Evolutionary conservation across 106 monocot species (phyloP).

Genomic region (Dioscorea zingiberensis): DNA sequence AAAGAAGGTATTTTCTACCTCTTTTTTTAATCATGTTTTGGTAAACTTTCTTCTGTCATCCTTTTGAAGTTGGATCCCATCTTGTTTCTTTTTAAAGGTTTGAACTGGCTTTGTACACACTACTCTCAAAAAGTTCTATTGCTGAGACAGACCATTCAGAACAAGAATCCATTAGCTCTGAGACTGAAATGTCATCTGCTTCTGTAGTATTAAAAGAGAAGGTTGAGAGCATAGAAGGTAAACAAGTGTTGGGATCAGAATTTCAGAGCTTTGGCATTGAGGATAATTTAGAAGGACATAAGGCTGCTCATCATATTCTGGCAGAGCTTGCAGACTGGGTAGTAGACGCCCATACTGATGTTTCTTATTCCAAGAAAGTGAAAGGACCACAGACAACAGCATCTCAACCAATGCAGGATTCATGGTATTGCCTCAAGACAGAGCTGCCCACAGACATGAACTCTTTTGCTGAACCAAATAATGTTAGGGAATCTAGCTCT

Average conservation of each 20-base stretch:
- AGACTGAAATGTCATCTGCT: conserved; percentile 12
- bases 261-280: conserved; percentile 33
- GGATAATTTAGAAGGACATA: conserved; percentile 38
- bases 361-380: conserved; percentile 26
- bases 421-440: conserved; percentile 25
- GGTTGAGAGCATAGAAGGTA: conserved; percentile 10
- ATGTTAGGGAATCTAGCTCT: conserved; percentile 26
- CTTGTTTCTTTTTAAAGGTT: conserved; percentile 50
- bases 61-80: background rate
- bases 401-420: conserved; percentile 25
- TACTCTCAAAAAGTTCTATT: conserved; percentile 64
- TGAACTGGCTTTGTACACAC: conserved; percentile 72
- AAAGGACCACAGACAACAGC: conserved; percentile 9
- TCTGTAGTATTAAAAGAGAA: conserved; percentile 35
- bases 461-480: conserved; percentile 23
- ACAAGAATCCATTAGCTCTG: conserved; percentile 28
- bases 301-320: conserved; percentile 35
- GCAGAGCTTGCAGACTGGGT: conserved; percentile 48
- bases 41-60: background rate
- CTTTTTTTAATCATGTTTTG: background rate
- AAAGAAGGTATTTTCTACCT: conserved; percentile 61
- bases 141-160: conserved; percentile 41
- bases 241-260: conserved; percentile 44
- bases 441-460: conserved; percentile 10
- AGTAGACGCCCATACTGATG: conserved; percentile 25